Percentiles rank a stretch among this genome's conserved stretches.
These are phyloP conservation scores for Davidsoniella eucalypti DNA, from an alignment of 2,329 filamentous ascomycete species.

Conservation along the genomic window DNA sequence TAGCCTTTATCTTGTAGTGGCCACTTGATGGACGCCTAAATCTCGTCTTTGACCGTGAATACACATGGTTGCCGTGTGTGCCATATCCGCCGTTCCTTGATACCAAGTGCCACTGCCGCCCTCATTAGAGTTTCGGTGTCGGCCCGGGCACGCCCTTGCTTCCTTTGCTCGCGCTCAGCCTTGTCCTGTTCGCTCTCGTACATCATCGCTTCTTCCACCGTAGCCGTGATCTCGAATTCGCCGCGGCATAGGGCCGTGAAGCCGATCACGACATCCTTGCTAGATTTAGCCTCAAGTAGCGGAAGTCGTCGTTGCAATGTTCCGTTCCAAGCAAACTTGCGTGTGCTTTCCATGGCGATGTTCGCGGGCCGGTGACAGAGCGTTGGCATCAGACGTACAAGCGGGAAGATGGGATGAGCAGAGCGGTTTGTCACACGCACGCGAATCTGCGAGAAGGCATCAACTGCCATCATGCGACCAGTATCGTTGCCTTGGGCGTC, in stretches of 20 bases:
- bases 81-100: conserved; percentile 47
- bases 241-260: conserved; percentile 63
- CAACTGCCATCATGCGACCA: conserved; percentile 20
- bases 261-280: conserved; percentile 46
- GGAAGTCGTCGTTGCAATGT: conserved; percentile 61
- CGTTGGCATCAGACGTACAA: conserved; percentile 62
- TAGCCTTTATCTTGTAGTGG: not conserved
- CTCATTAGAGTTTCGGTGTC: conserved; percentile 38
- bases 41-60: conserved; percentile 34
- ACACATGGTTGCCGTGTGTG: conserved; percentile 41
- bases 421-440: conserved; percentile 65
- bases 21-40: not conserved
- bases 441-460: conserved; percentile 48
- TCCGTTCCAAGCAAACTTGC: conserved; percentile 73
- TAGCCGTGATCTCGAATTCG: conserved; percentile 66
- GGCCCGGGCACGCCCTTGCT: conserved; percentile 25
- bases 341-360: conserved; percentile 63
- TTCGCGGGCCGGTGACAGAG: conserved; percentile 56
- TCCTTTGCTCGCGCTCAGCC: conserved; percentile 16
- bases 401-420: conserved; percentile 45
- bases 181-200: conserved; percentile 22
- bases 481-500: conserved; percentile 15
- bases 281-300: conserved; percentile 39
- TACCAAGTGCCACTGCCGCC: conserved; percentile 38
- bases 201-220: conserved; percentile 61